Evolutionary conservation across 1,284 basidiomycete species (phyloP), one percentile per base, ranked within the genome.

Genomic region (Melampsora larici-populina): DNA sequence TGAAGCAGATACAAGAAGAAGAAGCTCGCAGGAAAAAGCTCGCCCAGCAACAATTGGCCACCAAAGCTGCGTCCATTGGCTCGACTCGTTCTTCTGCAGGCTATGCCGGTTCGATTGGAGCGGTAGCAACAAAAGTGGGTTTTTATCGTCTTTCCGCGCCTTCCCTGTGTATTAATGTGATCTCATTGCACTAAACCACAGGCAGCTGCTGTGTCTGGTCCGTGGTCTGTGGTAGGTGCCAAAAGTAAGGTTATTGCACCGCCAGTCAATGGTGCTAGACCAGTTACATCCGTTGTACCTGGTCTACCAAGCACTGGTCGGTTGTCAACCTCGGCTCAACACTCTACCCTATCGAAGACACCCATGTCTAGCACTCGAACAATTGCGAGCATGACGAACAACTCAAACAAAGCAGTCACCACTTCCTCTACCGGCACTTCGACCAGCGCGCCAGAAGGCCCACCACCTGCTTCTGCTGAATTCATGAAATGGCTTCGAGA

Each of bases 1-100:
- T 99, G 89, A 97, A 95, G 86, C 94, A 99, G 86, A 99, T 99
- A 66, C 93, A 97, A 84, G 94, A 98, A 84, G 96, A 99, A 82
- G 96, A 99, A 48, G 73, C 66, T 29, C 64, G 73, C 9, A 55
- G 65, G 8, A 76, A 76, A 21, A 62, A 31, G 83, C 83, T 86
- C 73, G 87, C 86, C 0, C 84, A 83, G 11, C 81, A 81, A 77
- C 82, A 83, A 60, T 85, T 86, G 18, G 82, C 83, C 21, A 79
- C 29, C 33, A 29, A 81, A 64, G 78, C 78, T 21, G 80, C 80
- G 51, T 79, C 81, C 1, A 81, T 81, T 18, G 79, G 80, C 8
- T 29, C 65, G 4, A 26, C 21, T 11, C 65, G 66, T 36, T 24
- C 73, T 60, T 15, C n/a, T 31, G 49, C 29, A 21, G 73, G 65